phyloP scores from a whole-genome alignment of 163 green algal genomes.

The Chlorella variabilis region DNA sequence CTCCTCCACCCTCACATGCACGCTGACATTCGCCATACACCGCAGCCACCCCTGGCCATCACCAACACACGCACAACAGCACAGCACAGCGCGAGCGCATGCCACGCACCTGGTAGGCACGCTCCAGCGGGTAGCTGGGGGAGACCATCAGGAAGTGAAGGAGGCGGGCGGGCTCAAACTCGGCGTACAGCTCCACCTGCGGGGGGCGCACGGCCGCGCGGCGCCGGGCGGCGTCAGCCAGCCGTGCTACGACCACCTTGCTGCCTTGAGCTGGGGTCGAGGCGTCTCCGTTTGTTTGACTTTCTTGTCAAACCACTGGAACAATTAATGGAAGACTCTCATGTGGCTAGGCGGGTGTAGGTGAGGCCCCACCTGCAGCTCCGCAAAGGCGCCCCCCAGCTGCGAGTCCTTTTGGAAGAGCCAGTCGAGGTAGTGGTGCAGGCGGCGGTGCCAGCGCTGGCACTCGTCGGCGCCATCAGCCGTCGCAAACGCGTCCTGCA shows the following conservation, averaged over 20 bases:
- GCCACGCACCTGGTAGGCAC: conserved; percentile 49
- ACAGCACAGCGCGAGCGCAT: not conserved
- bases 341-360: too few species aligned
- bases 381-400: conserved; percentile 72
- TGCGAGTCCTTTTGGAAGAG: conserved; percentile 75
- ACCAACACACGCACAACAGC: too few species aligned
- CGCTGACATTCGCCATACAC: too few species aligned
- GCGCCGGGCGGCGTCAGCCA: too few species aligned
- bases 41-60: too few species aligned
- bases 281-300: too few species aligned
- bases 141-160: conserved; percentile 84
- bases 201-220: not conserved
- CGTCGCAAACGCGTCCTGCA: not conserved
- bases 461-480: not conserved
- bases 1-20: too few species aligned
- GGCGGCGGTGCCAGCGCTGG: conserved; percentile 63
- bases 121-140: conserved; percentile 83
- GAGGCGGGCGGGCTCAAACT: conserved; percentile 77
- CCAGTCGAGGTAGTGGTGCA: conserved; percentile 87
- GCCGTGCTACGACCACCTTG: too few species aligned
- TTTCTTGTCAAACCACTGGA: too few species aligned
- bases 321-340: too few species aligned
- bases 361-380: conserved; percentile 83
- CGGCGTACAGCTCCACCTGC: conserved; percentile 89
- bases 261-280: too few species aligned